These are phyloP conservation scores for Yarrowia sp. DNA, from an alignment of 805 yeast species.

Conservation along the genomic window DNA sequence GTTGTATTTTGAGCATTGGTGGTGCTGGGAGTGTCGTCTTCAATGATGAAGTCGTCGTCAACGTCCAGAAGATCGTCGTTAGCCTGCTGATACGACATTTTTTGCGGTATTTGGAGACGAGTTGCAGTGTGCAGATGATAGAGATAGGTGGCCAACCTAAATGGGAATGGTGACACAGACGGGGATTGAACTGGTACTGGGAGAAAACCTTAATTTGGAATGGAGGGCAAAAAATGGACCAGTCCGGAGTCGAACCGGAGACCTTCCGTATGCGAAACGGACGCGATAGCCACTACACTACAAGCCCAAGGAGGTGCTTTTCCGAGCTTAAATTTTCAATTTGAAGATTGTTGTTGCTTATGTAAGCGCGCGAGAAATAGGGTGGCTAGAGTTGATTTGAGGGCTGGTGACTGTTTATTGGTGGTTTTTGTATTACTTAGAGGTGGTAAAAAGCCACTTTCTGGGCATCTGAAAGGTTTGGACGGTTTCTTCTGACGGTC, in stretches of 20 bases:
- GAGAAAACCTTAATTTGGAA: neutral
- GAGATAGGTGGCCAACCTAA: slow-evolving; percentile 26
- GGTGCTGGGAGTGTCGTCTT: slow-evolving; percentile 9
- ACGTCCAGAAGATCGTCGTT: slow-evolving; percentile 34
- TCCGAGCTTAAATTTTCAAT: neutral
- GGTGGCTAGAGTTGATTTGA: neutral
- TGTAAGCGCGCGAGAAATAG: neutral
- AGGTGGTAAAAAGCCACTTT: no score
- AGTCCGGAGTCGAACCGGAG: slow-evolving; percentile 52
- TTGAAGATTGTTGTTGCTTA: neutral
- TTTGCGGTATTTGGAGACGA: slow-evolving; percentile 16
- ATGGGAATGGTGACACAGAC: no score
- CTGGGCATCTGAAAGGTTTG: no score
- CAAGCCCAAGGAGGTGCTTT: slow-evolving; percentile 44
- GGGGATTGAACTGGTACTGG: neutral
- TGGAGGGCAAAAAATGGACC: slow-evolving; percentile 47
- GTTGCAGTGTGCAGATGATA: slow-evolving; percentile 15
- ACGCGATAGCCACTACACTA: slow-evolving; percentile 51
- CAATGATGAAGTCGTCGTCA: slow-evolving; percentile 37
- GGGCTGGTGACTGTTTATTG: no score
- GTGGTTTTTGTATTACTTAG: no score
- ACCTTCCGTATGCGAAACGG: slow-evolving; percentile 52
- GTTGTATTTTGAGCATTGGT: slow-evolving; percentile 3
- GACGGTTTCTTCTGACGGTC: no score
- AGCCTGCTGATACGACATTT: slow-evolving; percentile 35